Evolutionary conservation across 148 eudicot genomes (phyloP).

Genomic region (Heliosperma pusillum): DNA sequence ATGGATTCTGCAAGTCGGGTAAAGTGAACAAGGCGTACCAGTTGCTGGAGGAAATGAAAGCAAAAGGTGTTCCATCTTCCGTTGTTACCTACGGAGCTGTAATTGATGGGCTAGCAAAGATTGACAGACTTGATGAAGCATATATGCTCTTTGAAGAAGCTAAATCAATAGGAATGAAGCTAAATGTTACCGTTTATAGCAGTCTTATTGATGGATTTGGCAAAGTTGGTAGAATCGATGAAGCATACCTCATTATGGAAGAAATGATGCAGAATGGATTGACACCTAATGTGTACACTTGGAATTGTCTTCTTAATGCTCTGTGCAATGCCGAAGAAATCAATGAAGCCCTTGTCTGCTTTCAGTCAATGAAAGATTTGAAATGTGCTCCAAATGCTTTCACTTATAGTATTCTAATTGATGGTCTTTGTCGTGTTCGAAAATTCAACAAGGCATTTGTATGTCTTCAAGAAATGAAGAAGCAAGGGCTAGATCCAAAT

Average conservation of each 20-base stretch:
- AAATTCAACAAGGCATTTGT: constrained; percentile 95
- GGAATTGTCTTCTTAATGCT: constrained; percentile 89
- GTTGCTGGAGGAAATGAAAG: constrained; percentile 91
- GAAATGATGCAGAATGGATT: constrained; percentile 85
- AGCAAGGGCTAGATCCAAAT: constrained; percentile 69
- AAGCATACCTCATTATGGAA: constrained; percentile 91
- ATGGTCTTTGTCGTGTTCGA: constrained; percentile 80
- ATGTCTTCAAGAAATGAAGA: constrained; percentile 92
- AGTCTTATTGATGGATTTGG: constrained; percentile 95
- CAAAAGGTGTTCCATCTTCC: constrained; percentile 66
- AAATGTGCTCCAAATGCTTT: constrained; percentile 57
- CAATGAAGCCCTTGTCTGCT: constrained; percentile 86
- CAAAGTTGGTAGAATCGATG: constrained; percentile 89
- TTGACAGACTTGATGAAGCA: constrained; percentile 97
- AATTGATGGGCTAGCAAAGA: constrained; percentile 91
- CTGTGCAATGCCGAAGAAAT: constrained; percentile 86
- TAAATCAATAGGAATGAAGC: constrained; percentile 60
- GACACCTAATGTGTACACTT: constrained; percentile 68
- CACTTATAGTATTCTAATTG: constrained; percentile 77
- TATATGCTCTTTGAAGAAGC: constrained; percentile 99
- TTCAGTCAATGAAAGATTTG: constrained; percentile 80
- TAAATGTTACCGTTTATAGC: constrained; percentile 73
- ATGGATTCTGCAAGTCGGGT: constrained; percentile 90
- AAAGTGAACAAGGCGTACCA: constrained; percentile 91
- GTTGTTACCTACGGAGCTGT: constrained; percentile 91